Conservation (phyloP, 495 filamentous ascomycete species). For the Aspergillus leporis region DNA sequence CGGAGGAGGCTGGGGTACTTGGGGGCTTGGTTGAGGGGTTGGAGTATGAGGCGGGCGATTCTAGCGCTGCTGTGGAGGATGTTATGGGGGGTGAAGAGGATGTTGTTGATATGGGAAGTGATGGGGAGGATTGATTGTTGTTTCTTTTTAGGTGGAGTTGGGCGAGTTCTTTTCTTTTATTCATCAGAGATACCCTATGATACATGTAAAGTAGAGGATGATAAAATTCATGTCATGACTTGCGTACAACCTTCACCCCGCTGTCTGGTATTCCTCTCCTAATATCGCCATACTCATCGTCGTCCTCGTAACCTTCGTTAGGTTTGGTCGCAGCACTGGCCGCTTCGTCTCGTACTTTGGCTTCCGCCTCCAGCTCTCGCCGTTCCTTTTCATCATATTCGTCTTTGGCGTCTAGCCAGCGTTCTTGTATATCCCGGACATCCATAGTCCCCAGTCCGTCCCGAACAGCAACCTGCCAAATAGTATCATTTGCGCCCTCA, state of each 20-base stretch:
- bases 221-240: constrained; percentile 27
- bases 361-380: constrained; percentile 67
- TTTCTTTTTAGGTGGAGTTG: constrained; percentile 5
- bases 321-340: constrained; percentile 10
- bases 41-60: constrained; percentile 19
- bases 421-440: constrained; percentile 84
- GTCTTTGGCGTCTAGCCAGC: constrained; percentile 90
- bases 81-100: constrained; percentile 44
- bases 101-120: constrained; percentile 50
- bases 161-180: constrained; percentile 15
- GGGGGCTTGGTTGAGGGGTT: constrained; percentile 36
- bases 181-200: constrained; percentile 43
- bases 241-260: constrained; percentile 49
- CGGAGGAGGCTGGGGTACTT: constrained; percentile 42
- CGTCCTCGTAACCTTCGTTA: constrained; percentile 32
- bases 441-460: constrained; percentile 80
- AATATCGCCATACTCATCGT: constrained; percentile 35
- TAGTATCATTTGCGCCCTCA: constrained; percentile 87
- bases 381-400: constrained; percentile 81
- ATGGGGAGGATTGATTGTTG: constrained; percentile 28
- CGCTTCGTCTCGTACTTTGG: constrained; percentile 37
- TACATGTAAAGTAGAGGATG: constrained; percentile 24
- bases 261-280: constrained; percentile 38
- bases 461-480: constrained; percentile 93
- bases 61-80: constrained; percentile 19